These are phyloP conservation scores for Ophiocordyceps sinensis DNA, from an alignment of 2,329 filamentous ascomycete genomes.

Conservation along the genomic window DNA sequence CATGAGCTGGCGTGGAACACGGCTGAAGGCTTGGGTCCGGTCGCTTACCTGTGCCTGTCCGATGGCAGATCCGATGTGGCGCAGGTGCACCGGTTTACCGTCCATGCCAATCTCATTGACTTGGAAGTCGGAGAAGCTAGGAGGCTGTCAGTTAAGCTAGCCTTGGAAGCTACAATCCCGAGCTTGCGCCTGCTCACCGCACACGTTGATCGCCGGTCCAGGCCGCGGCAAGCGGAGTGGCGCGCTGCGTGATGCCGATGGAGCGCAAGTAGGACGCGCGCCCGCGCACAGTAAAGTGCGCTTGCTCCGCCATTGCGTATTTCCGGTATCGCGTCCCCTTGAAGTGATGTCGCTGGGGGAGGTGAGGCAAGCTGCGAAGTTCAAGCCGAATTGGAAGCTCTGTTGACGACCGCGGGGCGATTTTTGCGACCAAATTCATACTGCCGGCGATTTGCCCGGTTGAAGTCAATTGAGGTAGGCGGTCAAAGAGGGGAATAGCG, in stretches of 20 bases:
- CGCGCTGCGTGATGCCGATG: conserved; percentile 24
- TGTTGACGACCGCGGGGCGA: not conserved
- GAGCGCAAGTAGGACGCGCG: conserved; percentile 18
- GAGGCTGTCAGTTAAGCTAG: not conserved
- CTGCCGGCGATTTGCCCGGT: not conserved
- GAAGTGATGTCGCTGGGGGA: not conserved
- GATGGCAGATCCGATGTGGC: conserved; percentile 22
- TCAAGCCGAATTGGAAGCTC: not conserved
- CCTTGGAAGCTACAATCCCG: not conserved
- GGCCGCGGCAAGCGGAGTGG: conserved; percentile 19
- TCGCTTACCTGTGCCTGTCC: conserved; percentile 5
- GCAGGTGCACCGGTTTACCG: conserved; percentile 63
- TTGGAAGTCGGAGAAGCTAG: conserved; percentile 76
- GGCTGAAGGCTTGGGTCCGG: not conserved
- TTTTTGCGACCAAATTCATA: not conserved
- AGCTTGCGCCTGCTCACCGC: conserved; percentile 12
- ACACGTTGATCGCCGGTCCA: conserved; percentile 27
- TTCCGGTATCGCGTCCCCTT: not conserved
- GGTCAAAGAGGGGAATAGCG: not conserved
- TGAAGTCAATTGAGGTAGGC: not conserved
- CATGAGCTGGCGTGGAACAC: not conserved
- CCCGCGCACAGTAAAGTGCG: conserved; percentile 14
- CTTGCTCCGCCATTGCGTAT: conserved; percentile 15
- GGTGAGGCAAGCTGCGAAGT: not conserved
- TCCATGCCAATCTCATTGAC: conserved; percentile 76